A percentile compares a stretch with the other conserved stretches of the same genome.
These are phyloP conservation scores for Nemophila menziesii DNA, from an alignment of 257 asterid species.

Conservation along the genomic window DNA sequence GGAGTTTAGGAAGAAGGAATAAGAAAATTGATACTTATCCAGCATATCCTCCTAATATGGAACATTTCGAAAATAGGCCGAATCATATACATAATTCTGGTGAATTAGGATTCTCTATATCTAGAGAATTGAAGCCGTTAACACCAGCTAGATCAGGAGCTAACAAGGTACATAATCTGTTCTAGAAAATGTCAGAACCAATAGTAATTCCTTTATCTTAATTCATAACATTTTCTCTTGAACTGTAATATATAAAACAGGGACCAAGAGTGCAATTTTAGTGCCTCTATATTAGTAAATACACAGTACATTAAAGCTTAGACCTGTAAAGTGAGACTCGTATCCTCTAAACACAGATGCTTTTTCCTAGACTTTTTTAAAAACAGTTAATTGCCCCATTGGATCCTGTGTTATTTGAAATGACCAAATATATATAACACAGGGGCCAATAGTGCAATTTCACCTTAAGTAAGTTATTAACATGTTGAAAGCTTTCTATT, in stretches of 20 bases:
- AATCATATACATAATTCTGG: conserved; percentile 55
- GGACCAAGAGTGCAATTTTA: too few species aligned
- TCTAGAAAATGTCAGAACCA: background rate
- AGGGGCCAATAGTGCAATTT: too few species aligned
- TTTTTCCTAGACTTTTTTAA: too few species aligned
- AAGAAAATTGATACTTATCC: conserved; percentile 29
- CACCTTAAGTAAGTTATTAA: too few species aligned
- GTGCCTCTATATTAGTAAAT: too few species aligned
- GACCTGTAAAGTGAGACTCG: too few species aligned
- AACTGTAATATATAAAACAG: conserved; percentile 35
- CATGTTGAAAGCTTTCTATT: too few species aligned
- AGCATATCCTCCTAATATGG: conserved; percentile 45
- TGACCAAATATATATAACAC: too few species aligned
- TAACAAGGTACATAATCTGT: conserved; percentile 42
- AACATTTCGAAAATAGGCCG: conserved; percentile 36
- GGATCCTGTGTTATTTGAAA: too few species aligned
- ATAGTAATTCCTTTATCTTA: background rate
- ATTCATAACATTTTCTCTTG: background rate
- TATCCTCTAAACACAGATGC: too few species aligned
- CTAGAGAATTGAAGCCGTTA: conserved; percentile 65
- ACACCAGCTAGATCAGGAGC: conserved; percentile 46
- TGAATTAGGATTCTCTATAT: conserved; percentile 50
- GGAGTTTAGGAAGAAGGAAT: conserved; percentile 34
- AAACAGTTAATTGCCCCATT: too few species aligned
- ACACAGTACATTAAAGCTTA: too few species aligned